These are phyloP conservation scores for Macrolepiota fuliginosa DNA, from an alignment of 768 basidiomycete genomes.

Conservation along the genomic window DNA sequence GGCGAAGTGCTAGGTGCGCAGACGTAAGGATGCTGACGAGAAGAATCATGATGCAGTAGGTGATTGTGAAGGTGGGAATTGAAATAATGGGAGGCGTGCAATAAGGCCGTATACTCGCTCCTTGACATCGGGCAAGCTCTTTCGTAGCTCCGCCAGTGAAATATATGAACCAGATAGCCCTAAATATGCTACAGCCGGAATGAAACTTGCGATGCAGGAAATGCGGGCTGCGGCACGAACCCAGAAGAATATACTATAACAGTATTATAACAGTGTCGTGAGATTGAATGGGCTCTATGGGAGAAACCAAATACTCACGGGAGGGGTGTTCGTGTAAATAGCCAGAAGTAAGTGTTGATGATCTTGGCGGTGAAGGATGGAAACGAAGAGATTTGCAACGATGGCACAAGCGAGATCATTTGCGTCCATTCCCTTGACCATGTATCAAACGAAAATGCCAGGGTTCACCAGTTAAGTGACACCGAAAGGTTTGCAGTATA, in stretches of 20 bases:
- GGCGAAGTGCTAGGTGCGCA: conserved; percentile 46
- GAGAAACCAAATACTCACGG: conserved; percentile 32
- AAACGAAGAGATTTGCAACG: conserved; percentile 44
- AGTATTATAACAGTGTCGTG: not conserved
- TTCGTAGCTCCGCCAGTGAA: conserved; percentile 43
- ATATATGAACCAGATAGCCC: conserved; percentile 48
- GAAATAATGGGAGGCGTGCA: conserved; percentile 1
- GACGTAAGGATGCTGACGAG: conserved; percentile 44
- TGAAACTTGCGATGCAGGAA: conserved; percentile 57
- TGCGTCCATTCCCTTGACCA: conserved; percentile 32
- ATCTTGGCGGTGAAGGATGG: conserved; percentile 52
- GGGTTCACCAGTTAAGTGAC: conserved; percentile 54
- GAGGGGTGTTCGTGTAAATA: conserved; percentile 47
- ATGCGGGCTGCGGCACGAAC: conserved; percentile 48
- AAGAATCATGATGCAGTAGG: conserved; percentile 45
- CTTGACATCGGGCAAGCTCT: conserved; percentile 26
- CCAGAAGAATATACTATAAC: conserved; percentile 28
- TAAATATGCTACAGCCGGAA: conserved; percentile 48
- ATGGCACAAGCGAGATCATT: conserved; percentile 36
- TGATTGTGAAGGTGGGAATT: conserved; percentile 10
- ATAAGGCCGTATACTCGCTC: conserved; percentile 21
- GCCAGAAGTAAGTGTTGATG: conserved; percentile 56
- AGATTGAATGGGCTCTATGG: not conserved
- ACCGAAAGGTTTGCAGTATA: conserved; percentile 58
- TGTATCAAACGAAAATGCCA: conserved; percentile 43